Evolutionary conservation across 768 basidiomycete genomes (phyloP).

Genomic region (Trichaptum fuscoviolaceum): DNA sequence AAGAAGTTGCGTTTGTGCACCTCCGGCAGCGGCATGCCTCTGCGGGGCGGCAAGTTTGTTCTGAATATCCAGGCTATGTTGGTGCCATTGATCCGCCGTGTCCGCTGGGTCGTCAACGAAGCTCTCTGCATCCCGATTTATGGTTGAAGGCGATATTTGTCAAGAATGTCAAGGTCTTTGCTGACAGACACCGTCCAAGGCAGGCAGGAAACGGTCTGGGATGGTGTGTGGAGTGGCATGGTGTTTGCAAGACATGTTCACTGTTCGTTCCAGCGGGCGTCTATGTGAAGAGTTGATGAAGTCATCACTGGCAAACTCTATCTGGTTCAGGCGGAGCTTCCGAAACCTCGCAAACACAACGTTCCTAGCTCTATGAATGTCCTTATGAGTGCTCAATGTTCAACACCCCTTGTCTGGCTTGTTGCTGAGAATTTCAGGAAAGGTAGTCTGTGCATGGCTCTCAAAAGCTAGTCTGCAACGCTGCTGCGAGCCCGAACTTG

Average conservation of each 20-base stretch:
- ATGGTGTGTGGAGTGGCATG: background rate
- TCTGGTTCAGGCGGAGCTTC: background rate
- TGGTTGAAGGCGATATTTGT: background rate
- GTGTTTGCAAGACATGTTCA: background rate
- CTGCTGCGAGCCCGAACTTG: no score
- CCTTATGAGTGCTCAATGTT: no score
- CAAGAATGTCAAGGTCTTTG: no score
- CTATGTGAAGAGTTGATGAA: background rate
- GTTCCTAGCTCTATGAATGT: background rate
- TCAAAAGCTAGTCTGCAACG: no score
- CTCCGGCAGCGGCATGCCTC: slow-evolving; percentile 58
- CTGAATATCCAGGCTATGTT: slow-evolving; percentile 55
- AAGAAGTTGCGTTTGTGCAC: slow-evolving; percentile 69
- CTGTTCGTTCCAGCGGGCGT: background rate
- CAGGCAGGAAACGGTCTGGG: no score
- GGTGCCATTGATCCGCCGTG: background rate
- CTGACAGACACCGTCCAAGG: no score
- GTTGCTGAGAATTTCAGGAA: no score
- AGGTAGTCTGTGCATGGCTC: no score
- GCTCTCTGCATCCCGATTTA: background rate
- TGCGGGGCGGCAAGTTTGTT: slow-evolving; percentile 60
- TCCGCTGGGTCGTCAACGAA: background rate
- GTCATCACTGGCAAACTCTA: background rate
- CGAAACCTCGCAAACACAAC: background rate
- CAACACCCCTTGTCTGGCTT: no score